Conservation (phyloP, 108 stramenopile species). For the Nannochloropsis oceanica region DNA sequence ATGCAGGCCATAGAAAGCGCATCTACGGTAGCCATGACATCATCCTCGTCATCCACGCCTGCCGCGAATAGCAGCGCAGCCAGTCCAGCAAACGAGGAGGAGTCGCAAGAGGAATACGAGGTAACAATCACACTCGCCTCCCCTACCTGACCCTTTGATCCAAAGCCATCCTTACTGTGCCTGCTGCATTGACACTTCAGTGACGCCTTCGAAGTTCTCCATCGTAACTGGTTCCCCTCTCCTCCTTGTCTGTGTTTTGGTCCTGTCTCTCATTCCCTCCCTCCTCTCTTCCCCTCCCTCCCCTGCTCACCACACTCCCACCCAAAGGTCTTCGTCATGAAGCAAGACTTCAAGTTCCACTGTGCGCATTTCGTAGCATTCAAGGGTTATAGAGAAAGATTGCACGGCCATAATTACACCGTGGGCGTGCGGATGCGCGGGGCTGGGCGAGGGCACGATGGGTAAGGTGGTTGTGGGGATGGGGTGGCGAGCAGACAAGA, state of each 20-base stretch:
- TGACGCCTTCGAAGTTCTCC: too few relatives aligned
- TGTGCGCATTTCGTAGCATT: conserved; percentile 89
- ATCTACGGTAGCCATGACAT: background rate
- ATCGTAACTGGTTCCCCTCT: too few relatives aligned
- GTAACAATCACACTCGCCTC: background rate
- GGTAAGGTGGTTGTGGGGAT: background rate
- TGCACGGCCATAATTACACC: conserved; percentile 87
- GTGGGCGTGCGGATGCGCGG: conserved; percentile 58
- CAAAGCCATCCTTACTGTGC: too few relatives aligned
- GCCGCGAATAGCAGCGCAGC: background rate
- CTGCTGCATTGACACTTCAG: too few relatives aligned
- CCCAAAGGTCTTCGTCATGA: conserved; percentile 49
- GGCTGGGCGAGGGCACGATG: background rate
- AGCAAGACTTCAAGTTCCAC: conserved; percentile 91
- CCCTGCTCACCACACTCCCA: background rate
- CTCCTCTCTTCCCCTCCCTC: background rate
- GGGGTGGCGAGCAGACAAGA: background rate
- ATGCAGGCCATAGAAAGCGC: too few relatives aligned
- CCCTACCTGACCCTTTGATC: too few relatives aligned
- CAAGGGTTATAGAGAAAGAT: conserved; percentile 70
- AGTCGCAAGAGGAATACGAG: background rate
- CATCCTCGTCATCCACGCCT: background rate
- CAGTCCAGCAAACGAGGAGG: background rate
- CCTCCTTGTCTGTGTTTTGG: background rate
- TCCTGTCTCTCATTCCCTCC: background rate